A percentile compares a stretch with the other conserved stretches of the same genome.
Conservation (phyloP, 441 rosid genomes). For the Erodium chrysanthum region DNA sequence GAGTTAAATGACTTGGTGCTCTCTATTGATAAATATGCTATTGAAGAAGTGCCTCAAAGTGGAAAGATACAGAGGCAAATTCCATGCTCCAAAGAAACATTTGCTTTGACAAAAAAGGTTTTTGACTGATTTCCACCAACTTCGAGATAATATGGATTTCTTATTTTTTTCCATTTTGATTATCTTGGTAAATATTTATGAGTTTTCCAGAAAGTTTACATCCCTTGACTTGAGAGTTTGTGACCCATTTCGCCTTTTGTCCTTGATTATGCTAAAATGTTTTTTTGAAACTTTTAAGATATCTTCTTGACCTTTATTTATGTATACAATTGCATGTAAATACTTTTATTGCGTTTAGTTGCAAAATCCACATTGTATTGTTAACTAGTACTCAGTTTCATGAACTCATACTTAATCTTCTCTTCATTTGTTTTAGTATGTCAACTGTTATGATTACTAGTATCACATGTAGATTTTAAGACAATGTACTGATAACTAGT, state of each 20-base stretch:
- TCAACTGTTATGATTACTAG: background rate
- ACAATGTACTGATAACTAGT: background rate
- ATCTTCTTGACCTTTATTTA: background rate
- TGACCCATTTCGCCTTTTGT: background rate
- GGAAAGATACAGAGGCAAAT: constrained; percentile 30
- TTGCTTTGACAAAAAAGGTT: constrained; percentile 56
- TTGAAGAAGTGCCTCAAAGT: constrained; percentile 28
- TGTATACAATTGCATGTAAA: background rate
- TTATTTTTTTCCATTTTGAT: background rate
- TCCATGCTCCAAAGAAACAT: constrained; percentile 34
- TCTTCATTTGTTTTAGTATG: background rate
- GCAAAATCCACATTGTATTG: background rate
- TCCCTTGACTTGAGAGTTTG: background rate
- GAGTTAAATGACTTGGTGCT: constrained; percentile 53
- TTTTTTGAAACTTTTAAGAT: too few species aligned
- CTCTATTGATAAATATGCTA: constrained; percentile 30
- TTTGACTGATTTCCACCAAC: background rate
- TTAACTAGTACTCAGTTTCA: background rate
- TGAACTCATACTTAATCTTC: background rate
- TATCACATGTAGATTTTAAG: background rate
- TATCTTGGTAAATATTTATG: background rate
- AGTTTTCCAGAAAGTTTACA: background rate
- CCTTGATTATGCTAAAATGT: background rate
- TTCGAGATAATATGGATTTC: background rate
- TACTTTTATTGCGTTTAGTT: background rate